These are phyloP conservation scores for Steccherinum ochraceum DNA, from an alignment of 768 basidiomycete species.

Conservation along the genomic window DNA sequence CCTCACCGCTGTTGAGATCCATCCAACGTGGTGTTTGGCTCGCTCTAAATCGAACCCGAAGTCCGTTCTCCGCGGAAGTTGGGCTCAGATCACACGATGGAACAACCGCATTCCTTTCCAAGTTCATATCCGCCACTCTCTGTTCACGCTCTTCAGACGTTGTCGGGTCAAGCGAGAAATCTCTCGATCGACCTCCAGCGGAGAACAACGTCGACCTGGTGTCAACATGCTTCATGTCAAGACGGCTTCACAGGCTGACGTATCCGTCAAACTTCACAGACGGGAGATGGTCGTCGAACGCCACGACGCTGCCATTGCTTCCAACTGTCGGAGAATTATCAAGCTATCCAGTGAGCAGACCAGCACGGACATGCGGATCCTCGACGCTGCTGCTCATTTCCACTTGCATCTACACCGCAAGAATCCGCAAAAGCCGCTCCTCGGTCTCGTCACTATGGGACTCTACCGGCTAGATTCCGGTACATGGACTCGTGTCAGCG, in stretches of 20 bases:
- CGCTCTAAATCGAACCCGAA: constrained; percentile 30
- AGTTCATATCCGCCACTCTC: constrained; percentile 43
- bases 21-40: constrained; percentile 54
- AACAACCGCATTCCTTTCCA: constrained; percentile 51
- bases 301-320: constrained; percentile 35
- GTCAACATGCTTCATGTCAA: constrained; percentile 42
- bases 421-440: constrained; percentile 42
- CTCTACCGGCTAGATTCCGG: constrained; percentile 42
- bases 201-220: constrained; percentile 21
- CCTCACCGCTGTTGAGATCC: constrained; percentile 45
- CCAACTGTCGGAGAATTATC: constrained; percentile 30
- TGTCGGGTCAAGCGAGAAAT: constrained; percentile 38
- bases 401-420: constrained; percentile 49
- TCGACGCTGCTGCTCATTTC: constrained; percentile 55
- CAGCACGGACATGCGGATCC: constrained; percentile 28
- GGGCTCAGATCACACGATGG: constrained; percentile 51
- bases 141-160: constrained; percentile 36
- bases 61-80: constrained; percentile 33
- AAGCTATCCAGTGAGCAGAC: constrained; percentile 31
- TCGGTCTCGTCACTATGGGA: constrained; percentile 44
- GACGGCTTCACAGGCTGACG: constrained; percentile 38
- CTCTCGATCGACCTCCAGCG: constrained; percentile 26
- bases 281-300: constrained; percentile 37
- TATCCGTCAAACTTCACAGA: constrained; percentile 40
- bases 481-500: constrained; percentile 35